Conservation (phyloP, 345 rosid species). For the Melastoma malabathricum region DNA sequence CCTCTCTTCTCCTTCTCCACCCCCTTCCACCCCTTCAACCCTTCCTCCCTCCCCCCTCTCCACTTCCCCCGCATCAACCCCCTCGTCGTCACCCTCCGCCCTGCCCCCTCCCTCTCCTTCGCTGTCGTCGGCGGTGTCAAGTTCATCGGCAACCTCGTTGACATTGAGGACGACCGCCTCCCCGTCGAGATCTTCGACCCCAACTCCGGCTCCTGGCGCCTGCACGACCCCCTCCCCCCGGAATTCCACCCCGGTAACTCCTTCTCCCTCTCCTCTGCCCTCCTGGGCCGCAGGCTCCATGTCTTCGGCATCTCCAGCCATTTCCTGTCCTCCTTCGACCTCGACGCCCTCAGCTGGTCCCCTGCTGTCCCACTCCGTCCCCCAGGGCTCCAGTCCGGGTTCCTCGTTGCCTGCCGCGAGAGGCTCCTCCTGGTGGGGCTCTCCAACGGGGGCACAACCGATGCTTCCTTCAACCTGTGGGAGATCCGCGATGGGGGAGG, state of each 20-base stretch:
- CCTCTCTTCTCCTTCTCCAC: slow-evolving; percentile 19
- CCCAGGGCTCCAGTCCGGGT: slow-evolving; percentile 53
- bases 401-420: slow-evolving; percentile 37
- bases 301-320: slow-evolving; percentile 49
- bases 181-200: slow-evolving; percentile 69
- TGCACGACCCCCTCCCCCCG: slow-evolving; percentile 59
- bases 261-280: slow-evolving; percentile 47
- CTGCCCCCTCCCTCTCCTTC: slow-evolving; percentile 16
- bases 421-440: slow-evolving; percentile 66
- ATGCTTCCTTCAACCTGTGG: slow-evolving; percentile 63
- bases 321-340: slow-evolving; percentile 48
- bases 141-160: slow-evolving; percentile 58
- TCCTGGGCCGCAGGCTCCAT: slow-evolving; percentile 33
- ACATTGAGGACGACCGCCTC: slow-evolving; percentile 63
- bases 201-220: slow-evolving; percentile 43
- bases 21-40: not conserved
- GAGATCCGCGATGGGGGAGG: slow-evolving; percentile 23
- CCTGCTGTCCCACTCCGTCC: slow-evolving; percentile 62
- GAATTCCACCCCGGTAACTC: slow-evolving; percentile 51
- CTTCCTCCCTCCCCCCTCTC: slow-evolving; percentile 9
- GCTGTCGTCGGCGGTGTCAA: slow-evolving; percentile 66
- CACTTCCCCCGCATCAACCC: slow-evolving; percentile 47
- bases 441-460: slow-evolving; percentile 24
- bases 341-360: slow-evolving; percentile 46
- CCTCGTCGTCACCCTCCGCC: slow-evolving; percentile 35